Percentiles rank a stretch among this genome's conserved stretches.
These are phyloP conservation scores for Termitomyces sp. DNA, from an alignment of 768 basidiomycete species.

Conservation along the genomic window DNA sequence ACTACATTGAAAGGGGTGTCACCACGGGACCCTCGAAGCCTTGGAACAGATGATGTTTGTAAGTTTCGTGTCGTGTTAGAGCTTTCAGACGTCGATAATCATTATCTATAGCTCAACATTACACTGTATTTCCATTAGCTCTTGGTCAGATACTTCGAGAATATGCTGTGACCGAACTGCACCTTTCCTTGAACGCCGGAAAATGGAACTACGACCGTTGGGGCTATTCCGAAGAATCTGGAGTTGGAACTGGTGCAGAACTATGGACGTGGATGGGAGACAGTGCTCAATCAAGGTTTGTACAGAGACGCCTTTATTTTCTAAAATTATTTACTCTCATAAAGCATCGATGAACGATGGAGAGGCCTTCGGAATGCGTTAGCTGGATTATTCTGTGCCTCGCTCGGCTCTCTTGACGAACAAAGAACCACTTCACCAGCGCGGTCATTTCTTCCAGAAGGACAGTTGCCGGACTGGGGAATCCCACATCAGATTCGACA, in stretches of 20 bases:
- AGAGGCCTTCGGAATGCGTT: slow-evolving; percentile 82
- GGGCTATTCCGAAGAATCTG: slow-evolving; percentile 75
- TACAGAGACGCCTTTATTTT: background rate
- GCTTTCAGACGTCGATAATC: background rate
- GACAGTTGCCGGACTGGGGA: slow-evolving; percentile 46
- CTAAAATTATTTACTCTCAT: slow-evolving; percentile 1
- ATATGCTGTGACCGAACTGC: slow-evolving; percentile 84
- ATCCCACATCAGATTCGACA: slow-evolving; percentile 61
- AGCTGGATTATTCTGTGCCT: slow-evolving; percentile 93
- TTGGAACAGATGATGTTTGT: slow-evolving; percentile 49
- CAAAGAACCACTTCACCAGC: slow-evolving; percentile 69
- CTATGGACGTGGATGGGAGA: slow-evolving; percentile 93
- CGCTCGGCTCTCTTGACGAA: slow-evolving; percentile 74
- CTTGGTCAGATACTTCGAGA: slow-evolving; percentile 84
- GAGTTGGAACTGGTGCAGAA: slow-evolving; percentile 84
- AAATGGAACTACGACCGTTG: slow-evolving; percentile 86
- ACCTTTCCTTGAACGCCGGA: slow-evolving; percentile 87
- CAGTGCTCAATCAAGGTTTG: slow-evolving; percentile 46
- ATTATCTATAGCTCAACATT: slow-evolving; percentile 65
- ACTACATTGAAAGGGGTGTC: slow-evolving; percentile 52
- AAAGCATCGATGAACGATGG: slow-evolving; percentile 78
- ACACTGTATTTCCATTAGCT: slow-evolving; percentile 80
- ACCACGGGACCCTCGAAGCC: slow-evolving; percentile 53
- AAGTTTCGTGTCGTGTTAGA: slow-evolving; percentile 3
- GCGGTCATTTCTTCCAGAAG: slow-evolving; percentile 59